A percentile compares a stretch with the other conserved stretches of the same genome.
Evolutionary conservation across 2,329 filamentous ascomycete genomes (phyloP).

Genomic region (Dactylellina leptospora): DNA sequence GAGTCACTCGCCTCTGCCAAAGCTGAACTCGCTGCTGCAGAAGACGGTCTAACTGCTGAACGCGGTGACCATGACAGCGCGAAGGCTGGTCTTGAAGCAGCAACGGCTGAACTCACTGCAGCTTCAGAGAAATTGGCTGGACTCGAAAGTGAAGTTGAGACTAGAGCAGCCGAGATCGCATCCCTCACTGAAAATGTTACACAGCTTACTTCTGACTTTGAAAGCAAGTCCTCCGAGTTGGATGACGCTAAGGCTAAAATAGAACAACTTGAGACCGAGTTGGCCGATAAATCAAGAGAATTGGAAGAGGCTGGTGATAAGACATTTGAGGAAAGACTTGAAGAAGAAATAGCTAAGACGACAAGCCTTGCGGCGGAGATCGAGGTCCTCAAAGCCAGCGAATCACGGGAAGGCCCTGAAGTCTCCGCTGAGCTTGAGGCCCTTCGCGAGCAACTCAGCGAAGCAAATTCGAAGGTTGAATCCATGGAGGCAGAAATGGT

Average conservation of each 20-base stretch:
- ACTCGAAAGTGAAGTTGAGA: conserved; percentile 29
- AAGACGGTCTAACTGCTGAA: conserved; percentile 18
- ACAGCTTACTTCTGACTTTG: conserved; percentile 35
- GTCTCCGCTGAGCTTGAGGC: conserved; percentile 32
- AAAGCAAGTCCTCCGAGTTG: conserved; percentile 34
- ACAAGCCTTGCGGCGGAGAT: conserved; percentile 42
- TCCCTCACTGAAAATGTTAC: conserved; percentile 32
- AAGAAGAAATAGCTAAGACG: conserved; percentile 51
- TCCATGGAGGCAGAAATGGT: conserved; percentile 32
- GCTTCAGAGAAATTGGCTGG: conserved; percentile 26
- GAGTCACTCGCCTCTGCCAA: conserved; percentile 26
- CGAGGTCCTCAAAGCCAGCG: conserved; percentile 41
- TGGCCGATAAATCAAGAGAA: conserved; percentile 26
- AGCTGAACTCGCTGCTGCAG: conserved; percentile 21
- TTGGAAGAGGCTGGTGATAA: conserved; percentile 42
- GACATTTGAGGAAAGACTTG: conserved; percentile 43
- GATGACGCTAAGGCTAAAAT: conserved; percentile 15
- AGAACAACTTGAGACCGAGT: conserved; percentile 33
- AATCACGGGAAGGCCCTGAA: conserved; percentile 37
- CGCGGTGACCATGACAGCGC: conserved; percentile 15
- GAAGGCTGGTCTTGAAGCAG: conserved; percentile 13
- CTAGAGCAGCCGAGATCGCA: conserved; percentile 30
- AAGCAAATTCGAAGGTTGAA: conserved; percentile 43
- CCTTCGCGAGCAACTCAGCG: conserved; percentile 36
- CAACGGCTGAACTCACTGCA: conserved; percentile 15